Percentiles rank a stretch among this genome's conserved stretches.
Evolutionary conservation across 495 filamentous ascomycete genomes (phyloP).

Genomic region (Collariella sp.): DNA sequence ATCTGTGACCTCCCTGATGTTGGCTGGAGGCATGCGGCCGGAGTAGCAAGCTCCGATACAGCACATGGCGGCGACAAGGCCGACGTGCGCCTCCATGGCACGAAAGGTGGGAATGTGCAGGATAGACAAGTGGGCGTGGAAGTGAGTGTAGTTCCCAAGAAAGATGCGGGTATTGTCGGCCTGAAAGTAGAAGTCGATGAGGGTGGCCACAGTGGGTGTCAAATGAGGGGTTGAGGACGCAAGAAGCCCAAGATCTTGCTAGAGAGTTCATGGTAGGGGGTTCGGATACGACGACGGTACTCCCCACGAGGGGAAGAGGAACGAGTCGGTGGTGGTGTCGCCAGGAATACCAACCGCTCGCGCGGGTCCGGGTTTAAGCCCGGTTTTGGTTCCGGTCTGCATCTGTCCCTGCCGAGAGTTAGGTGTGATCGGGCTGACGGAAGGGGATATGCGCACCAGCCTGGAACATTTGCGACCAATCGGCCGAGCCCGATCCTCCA

Average conservation of each 20-base stretch:
- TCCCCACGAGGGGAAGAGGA: conserved; percentile 36
- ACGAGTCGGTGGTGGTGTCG: conserved; percentile 34
- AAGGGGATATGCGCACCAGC: conserved; percentile 53
- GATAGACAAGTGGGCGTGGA: conserved; percentile 59
- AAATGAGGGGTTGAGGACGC: conserved; percentile 37
- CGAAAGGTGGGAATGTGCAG: conserved; percentile 61
- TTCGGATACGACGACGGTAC: conserved; percentile 34
- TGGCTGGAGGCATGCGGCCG: conserved; percentile 38
- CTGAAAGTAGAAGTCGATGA: conserved; percentile 46
- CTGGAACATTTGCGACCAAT: conserved; percentile 70
- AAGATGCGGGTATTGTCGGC: conserved; percentile 54
- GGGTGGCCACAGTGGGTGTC: conserved; percentile 22
- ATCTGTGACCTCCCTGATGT: conserved; percentile 54
- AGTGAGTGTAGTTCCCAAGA: conserved; percentile 52
- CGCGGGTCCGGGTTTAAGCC: conserved; percentile 33
- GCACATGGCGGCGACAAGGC: conserved; percentile 53
- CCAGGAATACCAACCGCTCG: conserved; percentile 35
- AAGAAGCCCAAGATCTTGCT: conserved; percentile 46
- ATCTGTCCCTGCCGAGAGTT: conserved; percentile 39
- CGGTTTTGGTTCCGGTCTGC: conserved; percentile 46
- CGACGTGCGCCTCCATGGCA: conserved; percentile 49
- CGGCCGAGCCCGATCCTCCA: conserved; percentile 39
- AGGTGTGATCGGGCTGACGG: conserved; percentile 53
- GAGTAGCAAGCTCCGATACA: conserved; percentile 63
- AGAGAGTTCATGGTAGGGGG: conserved; percentile 41